Evolutionary conservation across 176 grass and related monocot species (phyloP).

Genomic region (Elaeis guineensis): DNA sequence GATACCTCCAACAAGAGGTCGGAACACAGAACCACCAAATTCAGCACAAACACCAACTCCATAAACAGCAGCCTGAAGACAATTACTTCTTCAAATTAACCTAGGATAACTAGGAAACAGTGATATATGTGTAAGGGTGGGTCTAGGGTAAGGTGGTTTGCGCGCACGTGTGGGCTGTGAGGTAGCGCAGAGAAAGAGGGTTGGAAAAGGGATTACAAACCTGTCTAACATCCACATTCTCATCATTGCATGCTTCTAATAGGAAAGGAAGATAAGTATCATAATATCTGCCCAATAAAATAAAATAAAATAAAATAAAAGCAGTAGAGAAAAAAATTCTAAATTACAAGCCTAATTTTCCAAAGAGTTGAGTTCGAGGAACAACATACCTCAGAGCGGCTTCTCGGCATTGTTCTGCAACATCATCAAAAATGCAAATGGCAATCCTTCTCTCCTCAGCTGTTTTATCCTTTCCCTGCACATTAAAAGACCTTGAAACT

Average conservation of each 20-base stretch:
- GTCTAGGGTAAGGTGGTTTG: neutral
- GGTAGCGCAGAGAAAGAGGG: neutral
- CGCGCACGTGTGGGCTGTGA: neutral
- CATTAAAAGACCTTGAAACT: constrained; percentile 9
- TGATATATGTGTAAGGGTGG: neutral
- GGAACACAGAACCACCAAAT: constrained; percentile 73
- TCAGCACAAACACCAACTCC: constrained; percentile 96
- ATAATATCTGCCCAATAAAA: constrained; percentile 62
- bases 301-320: too few species aligned
- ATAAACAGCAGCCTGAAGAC: constrained; percentile 85
- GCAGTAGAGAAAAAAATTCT: constrained; percentile 8
- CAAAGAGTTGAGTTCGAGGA: neutral
- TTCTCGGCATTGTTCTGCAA: constrained; percentile 90
- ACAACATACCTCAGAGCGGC: constrained; percentile 61
- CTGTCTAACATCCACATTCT: constrained; percentile 88
- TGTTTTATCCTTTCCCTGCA: constrained; percentile 95
- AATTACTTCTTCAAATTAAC: neutral
- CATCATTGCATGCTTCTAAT: constrained; percentile 90
- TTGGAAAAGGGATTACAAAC: constrained; percentile 18
- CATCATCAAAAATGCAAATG: constrained; percentile 98
- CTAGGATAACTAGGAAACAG: constrained; percentile 5
- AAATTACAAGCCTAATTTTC: neutral
- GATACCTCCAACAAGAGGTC: constrained; percentile 88
- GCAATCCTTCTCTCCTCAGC: constrained; percentile 97
- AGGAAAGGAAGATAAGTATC: constrained; percentile 95